Evolutionary conservation across 139 green algal species (phyloP), one percentile per base, ranked within the genome.

Genomic region (Asterochloris erici): DNA sequence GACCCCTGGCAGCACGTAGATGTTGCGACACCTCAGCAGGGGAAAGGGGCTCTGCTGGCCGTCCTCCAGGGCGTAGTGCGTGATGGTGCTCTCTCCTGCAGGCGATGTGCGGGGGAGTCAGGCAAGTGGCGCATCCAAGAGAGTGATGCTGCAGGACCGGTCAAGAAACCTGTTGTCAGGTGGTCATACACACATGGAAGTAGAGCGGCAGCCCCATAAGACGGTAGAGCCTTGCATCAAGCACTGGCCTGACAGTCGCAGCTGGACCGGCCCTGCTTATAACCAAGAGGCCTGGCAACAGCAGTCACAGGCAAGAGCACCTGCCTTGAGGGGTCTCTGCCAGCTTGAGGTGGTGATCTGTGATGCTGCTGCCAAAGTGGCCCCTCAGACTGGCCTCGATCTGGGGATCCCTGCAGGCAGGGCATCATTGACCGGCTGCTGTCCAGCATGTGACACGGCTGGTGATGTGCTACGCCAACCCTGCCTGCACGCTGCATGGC

Each of bases 321-420:
- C 38, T 54, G 66, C 79, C 73, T 82, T 79, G 82, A 27, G 92
- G 93, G 13, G 84, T 85, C 27, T 97, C 88, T n/a, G 94, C 91
- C 94, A 97, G 95, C 83, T 97, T 97, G n/a, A 97, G 87, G 85
- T 97, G 94, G 6, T 90, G 87, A 15, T 86, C 26, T 0, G 91
- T 97, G 19, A 93, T 80, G 66, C 91, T 28, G 9, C 84, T 75
- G 9, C 91, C 93, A 89, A 97, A 97, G 69, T 92, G 92, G 9
- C 0, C 54, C 10, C 86, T 23, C 73, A 97, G 82, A 9, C 89
- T 84, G 14, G 85, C 19, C 83, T 95, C 91, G 38, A 97, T 68
- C 19, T 82, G 85, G 11, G 89, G 83, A 68, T 93, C 79, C 64
- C 88, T 90, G 81, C 27, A 83, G 26, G 19, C 63, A 76, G 19